Evolutionary conservation across 225 moss, liverwort and hornwort genomes (phyloP).

Genomic region (Rhytidiadelphus loreus): DNA sequence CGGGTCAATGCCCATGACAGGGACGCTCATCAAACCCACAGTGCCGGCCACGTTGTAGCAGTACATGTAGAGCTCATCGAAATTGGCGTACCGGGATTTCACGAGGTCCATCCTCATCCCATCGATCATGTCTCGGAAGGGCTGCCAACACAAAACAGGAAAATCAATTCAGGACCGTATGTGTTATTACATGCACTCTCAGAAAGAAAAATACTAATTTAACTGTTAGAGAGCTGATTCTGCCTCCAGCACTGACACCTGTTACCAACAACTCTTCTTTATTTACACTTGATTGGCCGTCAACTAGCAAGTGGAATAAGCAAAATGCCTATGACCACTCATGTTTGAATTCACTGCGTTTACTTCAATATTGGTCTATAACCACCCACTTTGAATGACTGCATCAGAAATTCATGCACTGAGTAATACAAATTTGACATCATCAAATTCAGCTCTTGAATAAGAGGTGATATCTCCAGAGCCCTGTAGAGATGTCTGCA

Average conservation of each 20-base stretch:
- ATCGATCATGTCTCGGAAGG: slow-evolving; percentile 92
- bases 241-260: neutral
- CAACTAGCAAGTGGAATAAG: neutral
- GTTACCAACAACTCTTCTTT: too few relatives aligned
- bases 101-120: slow-evolving; percentile 95
- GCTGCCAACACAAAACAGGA: slow-evolving; percentile 12
- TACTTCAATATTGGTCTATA: neutral
- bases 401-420: neutral
- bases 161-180: too few relatives aligned
- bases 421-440: neutral
- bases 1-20: slow-evolving; percentile 79
- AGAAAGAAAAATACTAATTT: too few relatives aligned
- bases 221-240: neutral
- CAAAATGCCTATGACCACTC: neutral
- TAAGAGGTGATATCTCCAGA: neutral
- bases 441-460: neutral
- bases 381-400: neutral
- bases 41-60: slow-evolving; percentile 98
- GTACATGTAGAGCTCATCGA: slow-evolving; percentile 87
- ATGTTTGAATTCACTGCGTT: neutral
- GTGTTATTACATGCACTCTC: neutral
- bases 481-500: neutral
- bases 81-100: slow-evolving; percentile 77
- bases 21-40: slow-evolving; percentile 96
- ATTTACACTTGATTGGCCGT: too few relatives aligned